phyloP scores from a whole-genome alignment of 345 rosid species.

The Durio zibethinus region DNA sequence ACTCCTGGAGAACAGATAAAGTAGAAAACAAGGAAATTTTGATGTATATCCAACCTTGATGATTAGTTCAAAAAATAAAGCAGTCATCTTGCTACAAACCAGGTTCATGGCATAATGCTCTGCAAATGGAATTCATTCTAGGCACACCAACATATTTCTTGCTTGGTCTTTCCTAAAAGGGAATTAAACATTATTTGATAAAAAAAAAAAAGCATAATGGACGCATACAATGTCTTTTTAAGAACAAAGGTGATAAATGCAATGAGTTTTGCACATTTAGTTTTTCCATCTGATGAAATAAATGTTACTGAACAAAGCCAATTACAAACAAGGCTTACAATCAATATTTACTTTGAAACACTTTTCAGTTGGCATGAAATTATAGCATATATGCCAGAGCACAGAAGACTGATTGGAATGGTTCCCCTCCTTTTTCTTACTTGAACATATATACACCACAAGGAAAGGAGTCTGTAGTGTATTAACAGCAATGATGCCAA shows the following conservation, averaged over 20 bases:
- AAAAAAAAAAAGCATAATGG: background rate
- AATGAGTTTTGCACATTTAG: background rate
- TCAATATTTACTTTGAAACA: background rate
- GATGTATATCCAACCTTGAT: background rate
- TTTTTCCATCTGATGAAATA: background rate
- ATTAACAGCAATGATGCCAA: background rate
- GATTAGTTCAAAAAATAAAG: background rate
- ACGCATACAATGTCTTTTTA: background rate
- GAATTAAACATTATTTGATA: conserved; percentile 2
- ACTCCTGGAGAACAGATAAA: conserved; percentile 46
- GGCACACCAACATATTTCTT: conserved; percentile 80
- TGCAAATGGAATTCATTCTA: conserved; percentile 76
- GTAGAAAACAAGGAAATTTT: conserved; percentile 7
- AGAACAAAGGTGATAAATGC: background rate
- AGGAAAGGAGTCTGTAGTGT: background rate
- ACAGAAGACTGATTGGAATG: background rate
- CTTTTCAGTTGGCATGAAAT: background rate
- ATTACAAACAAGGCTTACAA: conserved; percentile 1
- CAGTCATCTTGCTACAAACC: conserved; percentile 31
- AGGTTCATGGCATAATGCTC: conserved; percentile 55
- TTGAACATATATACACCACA: background rate
- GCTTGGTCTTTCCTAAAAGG: conserved; percentile 46
- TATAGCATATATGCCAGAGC: background rate
- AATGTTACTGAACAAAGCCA: background rate
- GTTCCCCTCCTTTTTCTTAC: background rate